Base-by-base conservation (phyloP, 148 eudicot genomes). In the Camellia japonica region DNA sequence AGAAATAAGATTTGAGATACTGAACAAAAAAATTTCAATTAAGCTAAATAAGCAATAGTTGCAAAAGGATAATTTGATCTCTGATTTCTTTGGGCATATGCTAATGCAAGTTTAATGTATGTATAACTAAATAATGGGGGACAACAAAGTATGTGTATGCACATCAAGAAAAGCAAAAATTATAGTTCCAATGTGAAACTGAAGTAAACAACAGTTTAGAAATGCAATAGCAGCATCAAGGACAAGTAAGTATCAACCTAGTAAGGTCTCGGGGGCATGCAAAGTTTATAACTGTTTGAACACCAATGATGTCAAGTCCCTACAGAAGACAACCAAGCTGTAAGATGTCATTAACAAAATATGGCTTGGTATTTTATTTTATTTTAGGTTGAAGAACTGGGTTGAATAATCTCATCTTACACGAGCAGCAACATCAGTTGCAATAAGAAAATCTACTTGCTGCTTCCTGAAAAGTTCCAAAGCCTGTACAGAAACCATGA, bases 251-350 rank as follows among this genome's bases (percentile, higher is more conserved):
- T 44, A 46, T n/a, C 49, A 42, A 86, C 92, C 90, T 91, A 7
- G 85, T 93, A 80, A 93, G 90, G 70, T 92, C 93, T 77, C 97
- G 92, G 52, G 99, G 99, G 83, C 99, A 96, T 44, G 90, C 92
- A 79, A 87, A 92, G 71, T 92, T 96, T 79, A 96, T 91, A 80
- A 96, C 99, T 41, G 99, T 92, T 80, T 89, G 85, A 68, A 96
- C 94, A 74, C 98, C 99, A 79, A 91, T 90, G 16, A 96, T 93
- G 77, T 96, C 99, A 86, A 96, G 91, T 66, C 99, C 99, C 92
- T 89, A 46, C 30, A 68, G 69, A 78, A 55, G 68, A 67, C 23
- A 69, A 65, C 61, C 74, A 71, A 42, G 55, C 19, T n/a, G 41
- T 15, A 44, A 43, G 44, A 49, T 59, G 23, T 15, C 10, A 79